Evolutionary conservation across 768 basidiomycete genomes (phyloP).

Genomic region (Xerocomellus amylosporus): DNA sequence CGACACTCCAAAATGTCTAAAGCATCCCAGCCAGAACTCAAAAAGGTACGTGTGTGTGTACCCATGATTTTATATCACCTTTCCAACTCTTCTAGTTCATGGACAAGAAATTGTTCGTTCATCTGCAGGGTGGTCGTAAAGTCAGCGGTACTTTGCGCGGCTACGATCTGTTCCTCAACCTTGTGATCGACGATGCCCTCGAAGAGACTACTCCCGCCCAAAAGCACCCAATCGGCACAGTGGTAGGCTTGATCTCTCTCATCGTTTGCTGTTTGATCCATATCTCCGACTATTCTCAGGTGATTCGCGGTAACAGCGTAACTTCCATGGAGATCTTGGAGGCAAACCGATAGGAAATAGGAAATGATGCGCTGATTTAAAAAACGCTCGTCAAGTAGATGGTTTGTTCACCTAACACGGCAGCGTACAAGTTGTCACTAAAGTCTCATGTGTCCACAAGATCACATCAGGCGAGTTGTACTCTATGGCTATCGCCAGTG

Average conservation of each 20-base stretch:
- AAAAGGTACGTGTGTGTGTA: constrained; percentile 67
- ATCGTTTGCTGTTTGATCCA: background rate
- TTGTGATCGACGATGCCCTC: constrained; percentile 92
- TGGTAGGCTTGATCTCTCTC: constrained; percentile 54
- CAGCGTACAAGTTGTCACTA: background rate
- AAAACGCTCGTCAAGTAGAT: constrained; percentile 7
- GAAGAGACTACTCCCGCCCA: constrained; percentile 90
- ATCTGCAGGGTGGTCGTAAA: constrained; percentile 92
- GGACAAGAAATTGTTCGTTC: constrained; percentile 96
- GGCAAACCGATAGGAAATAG: constrained; percentile 41
- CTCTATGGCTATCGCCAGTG: background rate
- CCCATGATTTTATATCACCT: background rate
- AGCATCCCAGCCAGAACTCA: constrained; percentile 95
- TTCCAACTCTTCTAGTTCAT: constrained; percentile 65
- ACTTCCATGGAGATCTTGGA: constrained; percentile 92
- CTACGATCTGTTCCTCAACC: constrained; percentile 97
- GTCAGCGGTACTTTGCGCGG: constrained; percentile 93
- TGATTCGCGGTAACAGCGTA: constrained; percentile 95
- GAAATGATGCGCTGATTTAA: background rate
- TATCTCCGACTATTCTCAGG: constrained; percentile 46
- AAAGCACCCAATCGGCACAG: constrained; percentile 88
- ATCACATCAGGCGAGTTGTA: constrained; percentile 10
- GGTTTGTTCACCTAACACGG: constrained; percentile 2
- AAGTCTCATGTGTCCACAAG: background rate
- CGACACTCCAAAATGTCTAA: constrained; percentile 65